These are phyloP conservation scores for Syzygium jambos DNA, from an alignment of 345 rosid genomes.

Conservation along the genomic window DNA sequence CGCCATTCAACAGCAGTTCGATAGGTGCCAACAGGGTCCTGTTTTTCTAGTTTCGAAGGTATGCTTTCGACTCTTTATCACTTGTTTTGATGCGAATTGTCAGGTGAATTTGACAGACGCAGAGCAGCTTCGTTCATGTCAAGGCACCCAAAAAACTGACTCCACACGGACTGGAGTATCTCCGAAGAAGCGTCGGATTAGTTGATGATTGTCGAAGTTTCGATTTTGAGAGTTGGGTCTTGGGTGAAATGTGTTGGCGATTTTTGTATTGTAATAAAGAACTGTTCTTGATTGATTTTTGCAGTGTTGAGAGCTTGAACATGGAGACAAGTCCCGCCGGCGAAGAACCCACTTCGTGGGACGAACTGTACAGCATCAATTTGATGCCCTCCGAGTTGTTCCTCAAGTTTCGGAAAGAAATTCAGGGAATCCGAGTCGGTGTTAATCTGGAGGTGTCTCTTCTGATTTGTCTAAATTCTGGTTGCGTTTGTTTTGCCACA, in stretches of 20 bases:
- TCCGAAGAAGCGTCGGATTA: background rate
- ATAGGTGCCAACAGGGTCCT: background rate
- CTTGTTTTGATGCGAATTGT: background rate
- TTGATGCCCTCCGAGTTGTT: constrained; percentile 78
- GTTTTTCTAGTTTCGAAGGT: background rate
- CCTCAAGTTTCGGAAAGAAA: constrained; percentile 81
- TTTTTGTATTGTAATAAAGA: background rate
- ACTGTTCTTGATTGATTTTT: background rate
- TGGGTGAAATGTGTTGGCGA: background rate
- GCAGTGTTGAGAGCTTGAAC: background rate
- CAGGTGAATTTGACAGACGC: background rate
- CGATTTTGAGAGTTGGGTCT: background rate
- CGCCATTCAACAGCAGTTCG: background rate
- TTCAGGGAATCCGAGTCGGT: constrained; percentile 79
- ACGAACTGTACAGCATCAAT: constrained; percentile 67
- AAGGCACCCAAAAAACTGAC: background rate
- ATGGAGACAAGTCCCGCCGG: constrained; percentile 38
- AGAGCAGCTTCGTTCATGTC: background rate
- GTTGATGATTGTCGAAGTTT: background rate
- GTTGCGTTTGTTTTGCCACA: background rate
- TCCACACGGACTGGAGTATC: background rate
- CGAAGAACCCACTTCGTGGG: constrained; percentile 75
- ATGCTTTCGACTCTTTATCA: background rate
- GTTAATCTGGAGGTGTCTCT: constrained; percentile 69
- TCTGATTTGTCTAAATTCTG: background rate